Evolutionary conservation across 345 rosid genomes (phyloP).

Genomic region (Cardamine chenopodiifolia): DNA sequence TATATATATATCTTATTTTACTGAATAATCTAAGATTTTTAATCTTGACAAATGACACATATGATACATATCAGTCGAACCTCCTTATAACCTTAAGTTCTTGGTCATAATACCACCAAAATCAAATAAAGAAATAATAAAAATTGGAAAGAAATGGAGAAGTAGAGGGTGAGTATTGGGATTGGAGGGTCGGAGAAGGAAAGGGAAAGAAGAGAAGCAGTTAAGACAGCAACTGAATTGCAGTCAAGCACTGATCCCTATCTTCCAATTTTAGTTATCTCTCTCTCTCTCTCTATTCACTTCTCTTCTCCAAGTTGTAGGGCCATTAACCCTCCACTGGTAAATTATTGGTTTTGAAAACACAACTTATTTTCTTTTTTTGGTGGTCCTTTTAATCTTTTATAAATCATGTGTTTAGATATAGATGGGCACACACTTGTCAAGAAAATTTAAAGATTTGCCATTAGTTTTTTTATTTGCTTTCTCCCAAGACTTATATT

Average conservation of each 20-base stretch:
- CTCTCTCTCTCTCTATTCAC: neutral
- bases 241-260: slow-evolving; percentile 50
- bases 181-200: slow-evolving; percentile 44
- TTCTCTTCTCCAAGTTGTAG: slow-evolving; percentile 30
- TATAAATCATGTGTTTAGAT: slow-evolving; percentile 36
- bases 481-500: slow-evolving; percentile 10
- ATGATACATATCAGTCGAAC: neutral
- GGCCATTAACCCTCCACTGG: slow-evolving; percentile 25
- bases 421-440: slow-evolving; percentile 33
- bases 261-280: slow-evolving; percentile 19
- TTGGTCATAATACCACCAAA: slow-evolving; percentile 29
- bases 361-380: slow-evolving; percentile 36
- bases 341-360: slow-evolving; percentile 34
- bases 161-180: slow-evolving; percentile 40
- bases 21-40: neutral
- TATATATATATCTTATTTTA: neutral
- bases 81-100: slow-evolving; percentile 10
- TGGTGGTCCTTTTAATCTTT: slow-evolving; percentile 40
- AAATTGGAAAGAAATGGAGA: slow-evolving; percentile 9
- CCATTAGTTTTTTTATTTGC: neutral
- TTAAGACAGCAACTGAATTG: slow-evolving; percentile 49
- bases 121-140: neutral
- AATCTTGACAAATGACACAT: slow-evolving; percentile 8
- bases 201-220: slow-evolving; percentile 47
- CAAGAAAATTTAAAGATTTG: slow-evolving; percentile 34